phyloP scores from a whole-genome alignment of 768 basidiomycete genomes.

The Tricholoma bakamatsutake region DNA sequence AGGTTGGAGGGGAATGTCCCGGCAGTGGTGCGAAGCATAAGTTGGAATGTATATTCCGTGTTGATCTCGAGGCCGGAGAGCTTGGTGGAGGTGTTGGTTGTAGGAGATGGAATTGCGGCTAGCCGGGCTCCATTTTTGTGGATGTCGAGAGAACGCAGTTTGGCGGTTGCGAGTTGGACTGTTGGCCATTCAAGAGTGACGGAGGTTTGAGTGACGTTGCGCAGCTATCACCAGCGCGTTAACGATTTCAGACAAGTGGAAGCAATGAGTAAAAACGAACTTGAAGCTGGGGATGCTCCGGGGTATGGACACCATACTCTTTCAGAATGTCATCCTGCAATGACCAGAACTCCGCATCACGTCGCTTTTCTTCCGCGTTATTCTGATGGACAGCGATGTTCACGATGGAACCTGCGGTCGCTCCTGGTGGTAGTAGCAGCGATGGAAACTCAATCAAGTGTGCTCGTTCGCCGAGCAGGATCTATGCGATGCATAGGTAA shows the following conservation, averaged over 20 bases:
- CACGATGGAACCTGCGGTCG: constrained; percentile 91
- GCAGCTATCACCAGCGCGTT: constrained; percentile 42
- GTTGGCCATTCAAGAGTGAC: constrained; percentile 95
- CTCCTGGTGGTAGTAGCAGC: constrained; percentile 86
- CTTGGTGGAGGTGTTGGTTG: constrained; percentile 83
- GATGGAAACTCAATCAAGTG: constrained; percentile 99
- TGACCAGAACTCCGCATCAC: constrained; percentile 77
- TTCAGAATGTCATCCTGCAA: constrained; percentile 78
- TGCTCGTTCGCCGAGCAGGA: constrained; percentile 87
- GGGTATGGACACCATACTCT: constrained; percentile 62
- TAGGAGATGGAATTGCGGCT: constrained; percentile 77
- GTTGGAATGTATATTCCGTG: constrained; percentile 90
- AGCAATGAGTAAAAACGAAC: constrained; percentile 33
- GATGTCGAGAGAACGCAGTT: constrained; percentile 85
- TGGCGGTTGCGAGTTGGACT: constrained; percentile 78
- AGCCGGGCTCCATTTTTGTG: constrained; percentile 89
- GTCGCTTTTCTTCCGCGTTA: constrained; percentile 71
- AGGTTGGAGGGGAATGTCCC: constrained; percentile 86
- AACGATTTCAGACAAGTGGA: neutral
- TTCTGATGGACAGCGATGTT: constrained; percentile 95
- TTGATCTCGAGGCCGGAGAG: constrained; percentile 76
- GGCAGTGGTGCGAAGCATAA: constrained; percentile 87
- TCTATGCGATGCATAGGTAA: constrained; percentile 38
- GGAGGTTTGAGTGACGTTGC: constrained; percentile 94
- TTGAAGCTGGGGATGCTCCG: constrained; percentile 67